Evolutionary conservation across 2,329 filamentous ascomycete species (phyloP), one percentile per base, ranked within the genome.

Genomic region (Colletotrichum navitas): DNA sequence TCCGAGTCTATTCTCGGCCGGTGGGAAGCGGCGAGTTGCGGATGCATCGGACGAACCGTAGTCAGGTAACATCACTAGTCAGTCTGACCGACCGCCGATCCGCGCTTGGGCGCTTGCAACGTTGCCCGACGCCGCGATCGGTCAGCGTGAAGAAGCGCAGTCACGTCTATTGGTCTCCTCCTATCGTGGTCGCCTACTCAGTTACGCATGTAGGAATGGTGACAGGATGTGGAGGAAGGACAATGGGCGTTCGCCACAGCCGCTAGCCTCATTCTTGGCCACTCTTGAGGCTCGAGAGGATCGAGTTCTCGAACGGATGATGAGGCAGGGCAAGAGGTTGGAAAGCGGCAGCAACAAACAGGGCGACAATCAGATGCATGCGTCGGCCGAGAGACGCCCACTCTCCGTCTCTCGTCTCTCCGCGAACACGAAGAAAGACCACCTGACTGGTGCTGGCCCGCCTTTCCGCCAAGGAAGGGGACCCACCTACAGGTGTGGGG

Each of bases 41-140:
- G 47, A 41, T 52, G 47, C 61, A 61, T 45, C 63, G 67, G 47
- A 58, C 63, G 11, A n/a, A 8, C 62, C 26, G 49, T 32, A 21
- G 39, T 2, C 29, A 54, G 62, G 29, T 18, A 34, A 24, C 36
- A 34, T 51, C 21, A n/a, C 61, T 29, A 47, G 24, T 29, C 18
- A n/a, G 24, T 16, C 10, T 32, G 39, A 21, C 32, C 29, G 62
- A 51, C 29, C 24, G 29, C 29, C 26, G 59, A 64, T 64, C 45
- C 65, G 68, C 68, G 65, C 68, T 68, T 68, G 65, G 47, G 68
- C 68, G 68, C 68, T 71, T 71, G 68, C 63, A 71, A 71, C 68
- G 68, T 71, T 71, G 68, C 68, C 54, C 45, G 39, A 63, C 51
- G 45, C 24, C 18, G 18, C 47, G 59, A 39, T 39, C 43, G 26